A percentile compares a stretch with the other conserved stretches of the same genome.
These are phyloP conservation scores for Diplodia seriata DNA, from an alignment of 2,329 filamentous ascomycete genomes.

Conservation along the genomic window DNA sequence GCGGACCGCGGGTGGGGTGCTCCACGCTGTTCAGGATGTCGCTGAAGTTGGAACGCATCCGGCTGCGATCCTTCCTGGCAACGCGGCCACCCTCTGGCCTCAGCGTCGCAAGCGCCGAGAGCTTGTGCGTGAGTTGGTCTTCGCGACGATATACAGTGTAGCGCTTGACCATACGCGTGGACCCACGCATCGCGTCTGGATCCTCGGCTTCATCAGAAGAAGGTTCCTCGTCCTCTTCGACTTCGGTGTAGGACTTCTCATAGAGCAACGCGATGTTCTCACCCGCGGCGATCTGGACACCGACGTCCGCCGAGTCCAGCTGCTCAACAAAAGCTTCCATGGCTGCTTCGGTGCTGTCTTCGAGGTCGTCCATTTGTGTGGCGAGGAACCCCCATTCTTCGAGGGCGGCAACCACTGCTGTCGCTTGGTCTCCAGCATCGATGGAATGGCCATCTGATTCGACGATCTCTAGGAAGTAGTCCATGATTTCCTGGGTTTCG, in stretches of 20 bases:
- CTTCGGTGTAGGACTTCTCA: slow-evolving; percentile 71
- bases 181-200: slow-evolving; percentile 35
- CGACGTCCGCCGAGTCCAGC: slow-evolving; percentile 74
- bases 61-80: slow-evolving; percentile 70
- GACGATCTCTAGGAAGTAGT: slow-evolving; percentile 77
- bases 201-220: slow-evolving; percentile 56
- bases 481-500: slow-evolving; percentile 74
- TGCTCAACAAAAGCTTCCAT: slow-evolving; percentile 86
- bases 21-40: slow-evolving; percentile 72
- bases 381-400: slow-evolving; percentile 82
- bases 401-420: slow-evolving; percentile 75
- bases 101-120: slow-evolving; percentile 65
- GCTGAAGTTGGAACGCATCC: slow-evolving; percentile 69
- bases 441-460: slow-evolving; percentile 79
- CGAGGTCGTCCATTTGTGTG: slow-evolving; percentile 76
- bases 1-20: slow-evolving; percentile 70
- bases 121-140: slow-evolving; percentile 64
- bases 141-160: slow-evolving; percentile 72
- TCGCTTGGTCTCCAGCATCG: slow-evolving; percentile 72
- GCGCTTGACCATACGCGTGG: slow-evolving; percentile 61
- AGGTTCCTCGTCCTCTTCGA: slow-evolving; percentile 63
- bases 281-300: slow-evolving; percentile 78
- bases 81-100: slow-evolving; percentile 61
- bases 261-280: slow-evolving; percentile 83
- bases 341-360: slow-evolving; percentile 72